Percentiles rank a stretch among this genome's conserved stretches.
Evolutionary conservation across 1,139 yeast species (phyloP).

Genomic region (Taphrina pruni): DNA sequence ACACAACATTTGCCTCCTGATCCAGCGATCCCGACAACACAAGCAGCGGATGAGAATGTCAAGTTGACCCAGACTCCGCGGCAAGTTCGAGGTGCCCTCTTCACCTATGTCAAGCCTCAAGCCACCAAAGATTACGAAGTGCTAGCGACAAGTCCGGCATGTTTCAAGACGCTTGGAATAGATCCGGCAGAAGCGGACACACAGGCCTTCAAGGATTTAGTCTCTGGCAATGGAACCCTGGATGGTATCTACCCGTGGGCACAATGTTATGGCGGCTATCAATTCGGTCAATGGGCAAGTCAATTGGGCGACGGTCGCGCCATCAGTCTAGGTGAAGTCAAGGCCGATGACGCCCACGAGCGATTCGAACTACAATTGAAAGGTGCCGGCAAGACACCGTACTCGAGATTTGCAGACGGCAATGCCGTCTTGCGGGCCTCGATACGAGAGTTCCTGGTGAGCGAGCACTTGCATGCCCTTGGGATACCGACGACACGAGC

Average conservation of each 20-base stretch:
- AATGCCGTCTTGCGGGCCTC: conserved; percentile 89
- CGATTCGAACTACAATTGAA: conserved; percentile 74
- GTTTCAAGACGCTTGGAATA: conserved; percentile 67
- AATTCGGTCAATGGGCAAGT: conserved; percentile 95
- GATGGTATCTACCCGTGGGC: conserved; percentile 73
- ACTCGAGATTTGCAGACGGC: conserved; percentile 93
- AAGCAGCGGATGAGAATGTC: conserved; percentile 58
- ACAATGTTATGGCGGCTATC: conserved; percentile 94
- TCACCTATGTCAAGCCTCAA: conserved; percentile 73
- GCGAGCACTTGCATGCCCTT: conserved; percentile 79
- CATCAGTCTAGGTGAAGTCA: conserved; percentile 73
- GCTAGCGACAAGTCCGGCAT: conserved; percentile 65
- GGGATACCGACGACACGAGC: conserved; percentile 91
- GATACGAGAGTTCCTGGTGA: conserved; percentile 82
- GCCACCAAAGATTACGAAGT: conserved; percentile 60
- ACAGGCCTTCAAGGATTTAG: conserved; percentile 60
- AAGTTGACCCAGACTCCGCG: conserved; percentile 63
- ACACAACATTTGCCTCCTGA: conserved; percentile 65
- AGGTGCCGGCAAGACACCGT: conserved; percentile 92
- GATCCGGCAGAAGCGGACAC: conserved; percentile 54
- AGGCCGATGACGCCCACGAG: conserved; percentile 53
- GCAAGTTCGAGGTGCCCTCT: conserved; percentile 67
- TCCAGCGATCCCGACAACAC: conserved; percentile 60
- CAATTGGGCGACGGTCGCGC: conserved; percentile 97
- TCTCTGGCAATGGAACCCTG: conserved; percentile 64